Base-by-base conservation (phyloP, 2,329 filamentous ascomycete genomes). In the Thielaviopsis euricoi region DNA sequence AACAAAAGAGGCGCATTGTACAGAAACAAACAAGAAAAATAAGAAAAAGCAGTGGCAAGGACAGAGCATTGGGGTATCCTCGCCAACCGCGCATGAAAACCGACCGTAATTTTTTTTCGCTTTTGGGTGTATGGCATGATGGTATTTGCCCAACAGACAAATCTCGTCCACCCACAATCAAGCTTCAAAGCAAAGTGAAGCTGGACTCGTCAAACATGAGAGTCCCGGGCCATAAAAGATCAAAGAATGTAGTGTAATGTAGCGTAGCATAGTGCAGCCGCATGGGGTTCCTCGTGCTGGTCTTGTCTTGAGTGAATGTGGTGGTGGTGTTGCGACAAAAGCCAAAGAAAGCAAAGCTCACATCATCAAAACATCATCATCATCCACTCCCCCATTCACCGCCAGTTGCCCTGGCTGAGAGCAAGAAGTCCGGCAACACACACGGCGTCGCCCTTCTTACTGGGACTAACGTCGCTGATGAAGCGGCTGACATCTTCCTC, bases 381-480 rank as follows among this genome's bases (percentile, higher is more conserved):
- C 29, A 53, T 57, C 48, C 37, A 23, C 29, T 33, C 2, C 29
- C 29, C 4, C 29, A 53, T 50, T 56, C 52, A 62, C 56, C 56
- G 56, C 89, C 90, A 96, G 66, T 88, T 88, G n/a, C 90, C 91
- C 71, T 95, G 87, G 65, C 89, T 94, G 52, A 97, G 75, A 55
- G 87, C 91, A 62, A 96, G 70, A 62, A 97, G 71, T n/a, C 89
- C 89, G 57, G 91, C 88, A 52, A 95, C 85, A 66, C 89, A 94
- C 67, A 94, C 89, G 68, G 95, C 76, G 67, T 96, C 91, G 58
- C 83, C 80, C 67, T 82, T 83, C 70, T 89, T 88, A 66, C 83
- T 83, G 9, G 81, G 83, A 66, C 80, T 81, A 62, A 81, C 76
- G 33, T 79, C 77, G 54, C 76, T 76, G 84, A 93, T 90, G 69